These are phyloP conservation scores for Gautieria morchelliformis DNA, from an alignment of 768 basidiomycete genomes.

Conservation along the genomic window DNA sequence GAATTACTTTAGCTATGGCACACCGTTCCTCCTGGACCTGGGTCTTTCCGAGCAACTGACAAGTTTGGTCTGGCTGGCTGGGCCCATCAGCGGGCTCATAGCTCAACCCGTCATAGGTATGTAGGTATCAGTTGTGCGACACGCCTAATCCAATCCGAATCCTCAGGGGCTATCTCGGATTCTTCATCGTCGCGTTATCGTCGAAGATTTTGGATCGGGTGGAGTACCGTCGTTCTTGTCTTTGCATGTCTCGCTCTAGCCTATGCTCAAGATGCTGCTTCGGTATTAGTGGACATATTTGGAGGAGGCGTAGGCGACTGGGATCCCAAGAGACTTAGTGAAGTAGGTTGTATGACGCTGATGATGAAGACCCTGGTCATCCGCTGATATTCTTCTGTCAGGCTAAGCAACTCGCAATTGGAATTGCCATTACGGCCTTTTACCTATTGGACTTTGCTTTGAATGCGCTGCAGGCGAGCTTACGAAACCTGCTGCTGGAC, in stretches of 20 bases:
- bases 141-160: not conserved
- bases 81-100: conserved; percentile 89
- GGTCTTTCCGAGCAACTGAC: conserved; percentile 85
- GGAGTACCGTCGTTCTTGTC: conserved; percentile 76
- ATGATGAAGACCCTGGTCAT: not conserved
- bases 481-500: conserved; percentile 90
- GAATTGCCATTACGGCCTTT: conserved; percentile 81
- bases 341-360: conserved; percentile 28
- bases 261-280: conserved; percentile 68
- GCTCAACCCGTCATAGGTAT: conserved; percentile 96
- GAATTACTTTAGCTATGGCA: conserved; percentile 65
- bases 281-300: conserved; percentile 66
- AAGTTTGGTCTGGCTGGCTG: conserved; percentile 89
- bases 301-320: conserved; percentile 74
- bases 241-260: conserved; percentile 72
- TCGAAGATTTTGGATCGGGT: conserved; percentile 85
- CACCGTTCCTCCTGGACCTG: conserved; percentile 77
- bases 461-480: conserved; percentile 88
- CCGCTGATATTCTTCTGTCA: conserved; percentile 18
- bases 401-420: conserved; percentile 67
- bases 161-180: conserved; percentile 86
- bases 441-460: conserved; percentile 96
- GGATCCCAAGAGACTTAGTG: conserved; percentile 64
- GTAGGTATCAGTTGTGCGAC: conserved; percentile 11
- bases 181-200: conserved; percentile 85